Evolutionary conservation across 179 eudicot species (phyloP).

Genomic region (Silene coronaria): DNA sequence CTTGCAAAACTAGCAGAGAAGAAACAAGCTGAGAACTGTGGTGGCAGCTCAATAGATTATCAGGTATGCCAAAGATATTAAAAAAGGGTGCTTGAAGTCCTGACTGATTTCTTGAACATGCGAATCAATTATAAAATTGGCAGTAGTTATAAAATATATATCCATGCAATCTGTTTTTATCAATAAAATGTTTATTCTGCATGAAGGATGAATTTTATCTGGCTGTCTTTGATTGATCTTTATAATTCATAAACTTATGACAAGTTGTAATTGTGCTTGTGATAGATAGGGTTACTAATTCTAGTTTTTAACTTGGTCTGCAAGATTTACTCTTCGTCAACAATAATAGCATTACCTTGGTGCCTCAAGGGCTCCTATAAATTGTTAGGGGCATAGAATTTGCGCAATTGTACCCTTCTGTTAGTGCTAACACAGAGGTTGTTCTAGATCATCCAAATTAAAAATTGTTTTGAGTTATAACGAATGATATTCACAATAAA

Average conservation of each 20-base stretch:
- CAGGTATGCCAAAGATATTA: conserved; percentile 22
- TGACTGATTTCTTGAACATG: neutral
- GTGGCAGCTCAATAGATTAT: conserved; percentile 27
- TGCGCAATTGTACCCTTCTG: too few relatives aligned
- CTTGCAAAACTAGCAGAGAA: conserved; percentile 25
- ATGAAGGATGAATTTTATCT: neutral
- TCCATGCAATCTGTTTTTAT: conserved; percentile 2
- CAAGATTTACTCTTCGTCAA: too few relatives aligned
- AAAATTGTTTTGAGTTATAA: too few relatives aligned
- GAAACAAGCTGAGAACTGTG: conserved; percentile 28
- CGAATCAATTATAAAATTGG: neutral
- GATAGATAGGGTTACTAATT: neutral
- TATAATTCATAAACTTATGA: neutral
- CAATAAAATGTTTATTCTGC: neutral
- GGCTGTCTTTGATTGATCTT: neutral
- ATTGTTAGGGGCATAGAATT: too few relatives aligned
- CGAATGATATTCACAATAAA: too few relatives aligned
- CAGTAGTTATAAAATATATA: too few relatives aligned
- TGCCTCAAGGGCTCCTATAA: too few relatives aligned
- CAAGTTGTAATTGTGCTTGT: neutral
- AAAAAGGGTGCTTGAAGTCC: neutral
- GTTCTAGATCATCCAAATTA: too few relatives aligned
- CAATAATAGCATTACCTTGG: too few relatives aligned
- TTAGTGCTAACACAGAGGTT: too few relatives aligned
- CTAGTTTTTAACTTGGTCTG: too few relatives aligned